A percentile compares a stretch with the other conserved stretches of the same genome.
Evolutionary conservation across 2,329 filamentous ascomycete genomes (phyloP).

Genomic region (Diaporthe sp.): DNA sequence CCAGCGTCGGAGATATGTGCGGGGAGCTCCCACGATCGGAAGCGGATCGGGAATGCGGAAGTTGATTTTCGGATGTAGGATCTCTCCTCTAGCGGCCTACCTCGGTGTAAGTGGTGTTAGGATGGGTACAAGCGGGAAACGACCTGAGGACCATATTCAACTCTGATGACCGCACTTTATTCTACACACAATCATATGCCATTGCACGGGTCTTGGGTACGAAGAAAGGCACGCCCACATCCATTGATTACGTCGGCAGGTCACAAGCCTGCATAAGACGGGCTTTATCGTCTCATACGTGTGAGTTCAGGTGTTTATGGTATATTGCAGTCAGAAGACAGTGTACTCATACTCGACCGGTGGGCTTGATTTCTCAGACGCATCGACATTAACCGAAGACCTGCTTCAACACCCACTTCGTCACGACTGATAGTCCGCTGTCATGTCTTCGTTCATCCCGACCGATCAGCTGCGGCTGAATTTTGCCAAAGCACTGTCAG

Average conservation of each 20-base stretch:
- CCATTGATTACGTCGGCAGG: background rate
- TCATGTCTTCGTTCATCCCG: constrained; percentile 21
- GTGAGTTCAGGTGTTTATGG: background rate
- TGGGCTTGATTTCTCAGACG: background rate
- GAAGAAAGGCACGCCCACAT: too few relatives aligned
- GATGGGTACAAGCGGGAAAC: background rate
- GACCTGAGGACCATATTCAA: background rate
- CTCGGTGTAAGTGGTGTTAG: constrained; percentile 10
- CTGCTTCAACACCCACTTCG: background rate
- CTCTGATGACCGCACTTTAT: background rate
- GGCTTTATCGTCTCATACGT: background rate
- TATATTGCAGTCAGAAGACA: background rate
- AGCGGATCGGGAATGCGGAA: constrained; percentile 37
- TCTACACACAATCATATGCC: background rate
- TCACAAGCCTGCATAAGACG: background rate
- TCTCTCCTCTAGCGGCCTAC: background rate
- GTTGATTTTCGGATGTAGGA: constrained; percentile 24
- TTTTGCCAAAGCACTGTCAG: constrained; percentile 43
- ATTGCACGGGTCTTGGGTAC: too few relatives aligned
- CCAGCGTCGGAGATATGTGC: constrained; percentile 22
- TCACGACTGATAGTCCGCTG: background rate
- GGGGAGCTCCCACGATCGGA: constrained; percentile 5
- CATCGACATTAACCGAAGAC: background rate
- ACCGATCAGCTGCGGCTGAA: constrained; percentile 37
- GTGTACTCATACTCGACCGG: background rate